Base-by-base conservation (phyloP, 2,329 filamentous ascomycete species). In the Penicillium sp. region DNA sequence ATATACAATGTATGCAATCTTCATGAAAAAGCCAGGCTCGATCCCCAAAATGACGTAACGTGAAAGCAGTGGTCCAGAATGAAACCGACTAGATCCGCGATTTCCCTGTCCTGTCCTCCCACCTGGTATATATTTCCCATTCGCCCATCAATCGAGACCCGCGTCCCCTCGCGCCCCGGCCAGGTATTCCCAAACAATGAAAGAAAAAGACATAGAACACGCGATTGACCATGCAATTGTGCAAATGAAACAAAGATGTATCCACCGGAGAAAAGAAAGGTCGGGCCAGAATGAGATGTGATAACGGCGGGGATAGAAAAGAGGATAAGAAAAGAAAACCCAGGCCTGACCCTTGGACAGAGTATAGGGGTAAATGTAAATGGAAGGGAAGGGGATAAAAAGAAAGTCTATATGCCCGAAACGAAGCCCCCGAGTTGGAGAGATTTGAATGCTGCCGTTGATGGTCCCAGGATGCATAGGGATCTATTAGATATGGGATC, bases 341-440 rank as follows among this genome's bases (percentile, higher is more conserved):
- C 15, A 29, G 33, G n/a, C 15, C 14, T n/a, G 33, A 37, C 15
- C 15, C 33, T n/a, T 37, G n/a, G 7, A 18, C n/a, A 37, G 33
- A 37, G 33, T 37, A 18, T 31, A 31, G 29, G 29, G 29, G 4
- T 15, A 5, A 15, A 15, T 31, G 14, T 15, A 14, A 29, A 29
- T 29, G 31, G 31, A 18, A 18, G 15, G 33, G n/a, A 37, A 18
- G n/a, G 33, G n/a, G 15, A 14, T 37, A 8, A 37, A 49, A 59
- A 22, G 47, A 51, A 62, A 59, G 40, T 62, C 58, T 61, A 62
- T 59, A 54, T 55, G 56, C 51, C 51, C 25, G 27, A 56, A 54
- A 52, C 46, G 54, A 54, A 56, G 31, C 22, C 48, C 27, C 46
- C 25, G 29, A n/a, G 45, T 27, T 18, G 33, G 18, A 37, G 9